phyloP scores from a whole-genome alignment of 352 stramenopile genomes.

The Phytopythium oedochilum region DNA sequence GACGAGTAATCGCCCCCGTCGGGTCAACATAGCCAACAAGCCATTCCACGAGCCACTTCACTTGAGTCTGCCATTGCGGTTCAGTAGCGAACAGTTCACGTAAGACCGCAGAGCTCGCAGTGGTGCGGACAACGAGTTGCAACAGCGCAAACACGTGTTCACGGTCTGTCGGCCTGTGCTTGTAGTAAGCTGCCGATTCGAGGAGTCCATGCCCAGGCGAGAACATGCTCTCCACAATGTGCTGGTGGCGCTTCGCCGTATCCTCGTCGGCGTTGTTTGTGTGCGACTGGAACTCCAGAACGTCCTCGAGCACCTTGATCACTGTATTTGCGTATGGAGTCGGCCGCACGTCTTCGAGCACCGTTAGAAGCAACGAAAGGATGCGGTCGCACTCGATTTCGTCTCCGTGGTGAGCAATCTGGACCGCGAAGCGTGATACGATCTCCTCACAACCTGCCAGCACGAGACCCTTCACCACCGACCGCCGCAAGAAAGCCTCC shows the following conservation, averaged over 20 bases:
- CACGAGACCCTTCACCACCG: background rate
- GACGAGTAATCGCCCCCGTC: conserved; percentile 12
- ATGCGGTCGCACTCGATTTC: conserved; percentile 27
- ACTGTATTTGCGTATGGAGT: conserved; percentile 35
- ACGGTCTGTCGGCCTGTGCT: conserved; percentile 38
- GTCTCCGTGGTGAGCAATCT: background rate
- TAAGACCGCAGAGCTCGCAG: conserved; percentile 19
- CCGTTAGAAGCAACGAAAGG: conserved; percentile 41
- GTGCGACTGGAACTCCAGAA: conserved; percentile 29
- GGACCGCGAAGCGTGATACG: background rate
- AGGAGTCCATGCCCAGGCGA: conserved; percentile 48
- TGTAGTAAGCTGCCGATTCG: conserved; percentile 60
- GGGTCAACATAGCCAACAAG: conserved; percentile 39
- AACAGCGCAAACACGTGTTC: conserved; percentile 50
- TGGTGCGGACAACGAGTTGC: conserved; percentile 35
- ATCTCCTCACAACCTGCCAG: background rate
- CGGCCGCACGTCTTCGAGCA: conserved; percentile 60
- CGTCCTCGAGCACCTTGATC: conserved; percentile 28
- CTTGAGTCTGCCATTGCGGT: conserved; percentile 21
- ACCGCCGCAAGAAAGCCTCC: background rate
- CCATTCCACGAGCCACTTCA: conserved; percentile 49
- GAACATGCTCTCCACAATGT: conserved; percentile 28
- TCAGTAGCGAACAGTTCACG: conserved; percentile 35
- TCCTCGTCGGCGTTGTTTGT: background rate
- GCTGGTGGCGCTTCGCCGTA: background rate